phyloP scores from a whole-genome alignment of 2,329 filamentous ascomycete species.

The Phialophora expanda region DNA sequence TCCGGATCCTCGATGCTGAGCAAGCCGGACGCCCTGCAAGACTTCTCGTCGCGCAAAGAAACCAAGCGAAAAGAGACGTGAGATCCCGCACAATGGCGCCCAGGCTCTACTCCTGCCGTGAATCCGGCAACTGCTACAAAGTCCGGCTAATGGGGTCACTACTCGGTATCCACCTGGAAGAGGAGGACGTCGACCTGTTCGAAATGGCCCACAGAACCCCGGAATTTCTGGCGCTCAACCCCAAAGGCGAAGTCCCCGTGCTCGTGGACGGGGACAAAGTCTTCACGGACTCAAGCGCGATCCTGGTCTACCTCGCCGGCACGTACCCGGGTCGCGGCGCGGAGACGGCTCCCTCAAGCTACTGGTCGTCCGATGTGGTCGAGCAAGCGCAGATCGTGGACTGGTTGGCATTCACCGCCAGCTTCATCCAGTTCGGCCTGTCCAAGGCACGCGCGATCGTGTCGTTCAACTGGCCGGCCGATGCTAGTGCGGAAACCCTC shows the following conservation, averaged over 20 bases:
- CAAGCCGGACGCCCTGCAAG: neutral
- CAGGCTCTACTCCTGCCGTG: constrained; percentile 17
- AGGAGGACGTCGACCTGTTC: constrained; percentile 20
- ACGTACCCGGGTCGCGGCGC: constrained; percentile 5
- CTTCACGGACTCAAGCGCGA: constrained; percentile 25
- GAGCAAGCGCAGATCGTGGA: constrained; percentile 29
- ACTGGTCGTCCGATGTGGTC: constrained; percentile 20
- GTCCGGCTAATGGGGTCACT: constrained; percentile 23
- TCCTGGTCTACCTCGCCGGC: constrained; percentile 26
- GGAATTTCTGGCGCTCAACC: constrained; percentile 58
- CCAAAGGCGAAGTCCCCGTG: constrained; percentile 69
- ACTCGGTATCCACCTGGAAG: constrained; percentile 15
- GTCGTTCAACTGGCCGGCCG: constrained; percentile 34
- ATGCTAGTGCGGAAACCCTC: constrained; percentile 29
- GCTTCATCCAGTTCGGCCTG: constrained; percentile 21
- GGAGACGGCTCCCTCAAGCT: constrained; percentile 15
- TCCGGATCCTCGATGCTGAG: neutral
- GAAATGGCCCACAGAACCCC: constrained; percentile 41
- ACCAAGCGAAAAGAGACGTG: neutral
- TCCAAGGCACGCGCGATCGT: constrained; percentile 37
- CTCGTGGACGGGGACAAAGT: constrained; percentile 23
- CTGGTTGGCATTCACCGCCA: constrained; percentile 28
- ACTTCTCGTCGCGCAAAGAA: neutral
- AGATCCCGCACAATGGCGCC: constrained; percentile 9
- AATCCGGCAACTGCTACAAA: constrained; percentile 32